Evolutionary conservation across 371 early-diverging fungal species (phyloP).

Genomic region (Mucor mucedo): DNA sequence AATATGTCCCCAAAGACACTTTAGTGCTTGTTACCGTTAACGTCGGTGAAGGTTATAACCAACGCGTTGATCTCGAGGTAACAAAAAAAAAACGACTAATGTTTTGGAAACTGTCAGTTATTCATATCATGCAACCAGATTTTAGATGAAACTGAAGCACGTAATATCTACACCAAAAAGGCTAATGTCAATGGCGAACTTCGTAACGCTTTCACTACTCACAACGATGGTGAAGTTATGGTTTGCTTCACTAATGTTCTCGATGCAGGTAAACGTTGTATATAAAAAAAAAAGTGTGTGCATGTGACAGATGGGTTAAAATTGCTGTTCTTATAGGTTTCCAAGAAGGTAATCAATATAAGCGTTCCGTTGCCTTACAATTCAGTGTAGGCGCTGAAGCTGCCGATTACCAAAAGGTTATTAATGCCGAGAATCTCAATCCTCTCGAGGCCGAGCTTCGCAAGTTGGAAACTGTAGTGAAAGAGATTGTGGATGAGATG

Average conservation of each 20-base stretch:
- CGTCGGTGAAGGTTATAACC: slow-evolving; percentile 68
- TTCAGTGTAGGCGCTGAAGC: slow-evolving; percentile 91
- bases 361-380: slow-evolving; percentile 71
- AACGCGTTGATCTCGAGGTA: slow-evolving; percentile 76
- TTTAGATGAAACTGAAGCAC: slow-evolving; percentile 60
- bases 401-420: slow-evolving; percentile 68
- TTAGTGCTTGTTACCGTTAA: slow-evolving; percentile 77
- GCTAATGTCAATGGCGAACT: slow-evolving; percentile 58
- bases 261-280: slow-evolving; percentile 56
- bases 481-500: slow-evolving; percentile 81
- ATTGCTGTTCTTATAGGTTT: slow-evolving; percentile 46
- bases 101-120: not conserved
- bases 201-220: slow-evolving; percentile 74
- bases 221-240: slow-evolving; percentile 79
- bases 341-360: slow-evolving; percentile 58
- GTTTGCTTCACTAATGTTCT: slow-evolving; percentile 88
- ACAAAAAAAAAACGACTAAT: not conserved
- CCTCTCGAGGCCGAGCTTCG: slow-evolving; percentile 91
- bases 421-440: slow-evolving; percentile 77
- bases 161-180: slow-evolving; percentile 69
- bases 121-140: not conserved
- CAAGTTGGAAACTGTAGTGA: slow-evolving; percentile 75
- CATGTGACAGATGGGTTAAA: not conserved
- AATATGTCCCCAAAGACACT: slow-evolving; percentile 73
- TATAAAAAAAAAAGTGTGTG: not conserved